A percentile compares a stretch with the other conserved stretches of the same genome.
Evolutionary conservation across 352 stramenopile genomes (phyloP).

Genomic region (Pythium monospermum): DNA sequence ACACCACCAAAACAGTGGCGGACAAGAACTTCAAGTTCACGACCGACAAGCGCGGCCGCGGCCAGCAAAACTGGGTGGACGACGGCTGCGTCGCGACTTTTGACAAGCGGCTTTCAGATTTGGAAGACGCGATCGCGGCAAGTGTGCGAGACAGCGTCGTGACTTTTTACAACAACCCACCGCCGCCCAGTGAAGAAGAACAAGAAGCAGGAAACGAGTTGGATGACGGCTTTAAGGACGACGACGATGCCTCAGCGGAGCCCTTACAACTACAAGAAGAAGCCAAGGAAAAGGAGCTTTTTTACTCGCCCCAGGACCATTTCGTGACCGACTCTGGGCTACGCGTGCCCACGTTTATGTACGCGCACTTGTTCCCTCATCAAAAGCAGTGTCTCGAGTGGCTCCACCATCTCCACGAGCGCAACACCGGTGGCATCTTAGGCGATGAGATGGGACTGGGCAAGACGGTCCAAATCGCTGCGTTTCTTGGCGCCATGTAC

Average conservation of each 20-base stretch:
- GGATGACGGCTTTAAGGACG: slow-evolving; percentile 38
- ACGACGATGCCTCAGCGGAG: slow-evolving; percentile 4
- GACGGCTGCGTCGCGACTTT: slow-evolving; percentile 23
- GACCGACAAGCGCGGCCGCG: slow-evolving; percentile 8
- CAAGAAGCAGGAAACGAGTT: slow-evolving; percentile 9
- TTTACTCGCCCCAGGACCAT: slow-evolving; percentile 46
- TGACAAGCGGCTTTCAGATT: slow-evolving; percentile 11
- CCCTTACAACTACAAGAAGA: no score
- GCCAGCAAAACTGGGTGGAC: slow-evolving; percentile 25
- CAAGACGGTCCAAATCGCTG: slow-evolving; percentile 94
- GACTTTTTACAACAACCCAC: slow-evolving; percentile 24
- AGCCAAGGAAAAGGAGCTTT: not conserved
- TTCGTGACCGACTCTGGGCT: slow-evolving; percentile 62
- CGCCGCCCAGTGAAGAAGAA: not conserved
- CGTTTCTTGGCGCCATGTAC: slow-evolving; percentile 80
- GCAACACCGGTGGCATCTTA: slow-evolving; percentile 96
- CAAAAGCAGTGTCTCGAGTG: slow-evolving; percentile 94
- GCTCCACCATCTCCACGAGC: slow-evolving; percentile 95
- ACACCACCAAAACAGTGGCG: no score
- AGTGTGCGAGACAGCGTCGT: slow-evolving; percentile 12
- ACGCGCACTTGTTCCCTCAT: slow-evolving; percentile 89
- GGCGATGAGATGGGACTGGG: slow-evolving; percentile 95
- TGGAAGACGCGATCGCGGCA: not conserved
- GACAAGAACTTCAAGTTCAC: slow-evolving; percentile 4
- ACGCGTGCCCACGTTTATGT: slow-evolving; percentile 60